Evolutionary conservation across 352 stramenopile genomes (phyloP).

Genomic region (Phytophthora syringae): DNA sequence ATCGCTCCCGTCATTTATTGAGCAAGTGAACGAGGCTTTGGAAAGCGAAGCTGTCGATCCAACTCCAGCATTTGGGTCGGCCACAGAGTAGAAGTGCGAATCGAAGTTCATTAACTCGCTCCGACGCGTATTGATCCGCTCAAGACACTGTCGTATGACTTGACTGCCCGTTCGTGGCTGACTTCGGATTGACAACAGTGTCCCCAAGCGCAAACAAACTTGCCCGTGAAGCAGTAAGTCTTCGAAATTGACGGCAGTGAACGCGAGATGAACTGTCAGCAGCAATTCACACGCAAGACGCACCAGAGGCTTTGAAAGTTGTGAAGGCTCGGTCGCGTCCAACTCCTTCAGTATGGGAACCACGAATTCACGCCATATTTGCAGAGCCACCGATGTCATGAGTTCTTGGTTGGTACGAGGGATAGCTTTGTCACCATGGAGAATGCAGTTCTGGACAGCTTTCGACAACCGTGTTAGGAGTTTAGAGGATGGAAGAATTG

Average conservation of each 20-base stretch:
- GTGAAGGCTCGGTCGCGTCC: conserved; percentile 28
- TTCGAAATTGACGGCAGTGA: conserved; percentile 52
- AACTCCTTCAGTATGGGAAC: conserved; percentile 40
- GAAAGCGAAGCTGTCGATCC: conserved; percentile 7
- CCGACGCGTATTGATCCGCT: conserved; percentile 44
- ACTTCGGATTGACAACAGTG: conserved; percentile 39
- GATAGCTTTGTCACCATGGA: conserved; percentile 26
- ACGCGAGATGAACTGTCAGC: conserved; percentile 46
- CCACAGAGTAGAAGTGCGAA: conserved; percentile 42
- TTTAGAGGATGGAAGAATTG: conserved; percentile 10
- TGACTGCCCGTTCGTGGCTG: conserved; percentile 42
- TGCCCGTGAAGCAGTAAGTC: conserved; percentile 59
- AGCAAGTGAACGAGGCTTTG: conserved; percentile 46
- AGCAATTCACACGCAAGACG: conserved; percentile 39
- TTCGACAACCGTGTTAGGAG: conserved; percentile 24
- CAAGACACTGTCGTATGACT: conserved; percentile 42
- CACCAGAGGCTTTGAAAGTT: conserved; percentile 26
- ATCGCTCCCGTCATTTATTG: conserved; percentile 21
- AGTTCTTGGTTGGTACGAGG: conserved; percentile 40
- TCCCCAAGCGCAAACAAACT: conserved; percentile 47
- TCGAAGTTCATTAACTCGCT: conserved; percentile 41
- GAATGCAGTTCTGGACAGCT: conserved; percentile 37
- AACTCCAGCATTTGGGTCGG: not conserved
- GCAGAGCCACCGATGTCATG: conserved; percentile 36
- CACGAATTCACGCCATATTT: conserved; percentile 50